Evolutionary conservation across 345 rosid species (phyloP).

Genomic region (Lumnitzera racemosa): DNA sequence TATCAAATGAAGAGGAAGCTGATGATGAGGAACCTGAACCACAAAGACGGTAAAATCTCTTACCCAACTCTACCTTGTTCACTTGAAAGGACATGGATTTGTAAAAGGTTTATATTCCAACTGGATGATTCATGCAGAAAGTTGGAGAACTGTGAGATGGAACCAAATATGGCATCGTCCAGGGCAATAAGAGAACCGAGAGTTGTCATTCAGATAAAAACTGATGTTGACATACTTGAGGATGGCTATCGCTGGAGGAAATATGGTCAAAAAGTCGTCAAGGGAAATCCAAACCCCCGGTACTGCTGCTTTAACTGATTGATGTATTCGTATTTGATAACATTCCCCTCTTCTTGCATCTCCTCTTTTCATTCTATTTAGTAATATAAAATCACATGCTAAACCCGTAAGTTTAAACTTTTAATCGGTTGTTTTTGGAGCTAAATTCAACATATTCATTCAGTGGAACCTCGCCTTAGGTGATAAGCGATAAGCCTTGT

Average conservation of each 20-base stretch:
- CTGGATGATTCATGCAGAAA: constrained; percentile 28
- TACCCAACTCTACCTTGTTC: background rate
- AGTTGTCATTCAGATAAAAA: constrained; percentile 64
- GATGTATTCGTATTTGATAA: background rate
- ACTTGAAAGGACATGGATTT: background rate
- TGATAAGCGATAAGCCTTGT: too few species aligned
- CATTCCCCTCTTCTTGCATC: too few species aligned
- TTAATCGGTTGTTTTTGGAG: too few species aligned
- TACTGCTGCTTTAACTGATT: constrained; percentile 8
- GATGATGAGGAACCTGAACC: constrained; percentile 46
- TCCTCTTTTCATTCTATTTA: background rate
- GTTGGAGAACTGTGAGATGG: constrained; percentile 36
- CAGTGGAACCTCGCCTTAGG: too few species aligned
- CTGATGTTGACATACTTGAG: constrained; percentile 60
- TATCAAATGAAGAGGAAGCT: constrained; percentile 26
- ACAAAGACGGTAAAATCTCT: constrained; percentile 43
- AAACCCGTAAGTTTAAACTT: too few species aligned
- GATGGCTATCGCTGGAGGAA: constrained; percentile 79
- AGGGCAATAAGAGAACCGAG: constrained; percentile 52
- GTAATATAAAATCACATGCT: background rate
- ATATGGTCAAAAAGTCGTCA: constrained; percentile 70
- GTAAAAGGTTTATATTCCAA: background rate
- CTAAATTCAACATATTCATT: too few species aligned
- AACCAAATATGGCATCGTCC: constrained; percentile 40
- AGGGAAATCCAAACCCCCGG: constrained; percentile 78